Conservation (phyloP, 768 basidiomycete species). For the Porpolomopsis calyptriformis region DNA sequence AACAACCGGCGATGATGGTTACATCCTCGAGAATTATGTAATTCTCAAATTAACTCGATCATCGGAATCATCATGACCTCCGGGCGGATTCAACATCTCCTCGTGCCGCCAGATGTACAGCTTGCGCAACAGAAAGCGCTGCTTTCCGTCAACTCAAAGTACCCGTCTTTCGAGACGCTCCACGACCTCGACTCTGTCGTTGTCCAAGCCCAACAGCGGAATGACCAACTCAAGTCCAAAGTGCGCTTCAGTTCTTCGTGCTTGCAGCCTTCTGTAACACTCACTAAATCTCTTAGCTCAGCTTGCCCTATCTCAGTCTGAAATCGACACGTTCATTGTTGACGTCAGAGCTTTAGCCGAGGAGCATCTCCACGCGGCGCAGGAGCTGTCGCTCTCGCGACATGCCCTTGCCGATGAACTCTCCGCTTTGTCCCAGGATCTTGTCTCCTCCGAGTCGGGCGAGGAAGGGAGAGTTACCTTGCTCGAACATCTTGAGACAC, state of each 20-base stretch:
- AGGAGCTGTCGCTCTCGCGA: slow-evolving; percentile 64
- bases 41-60: too few relatives aligned
- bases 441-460: slow-evolving; percentile 46
- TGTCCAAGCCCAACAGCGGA: slow-evolving; percentile 28
- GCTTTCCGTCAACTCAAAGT: slow-evolving; percentile 34
- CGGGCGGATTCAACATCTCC: too few relatives aligned
- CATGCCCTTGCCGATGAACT: slow-evolving; percentile 75
- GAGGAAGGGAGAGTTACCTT: slow-evolving; percentile 48
- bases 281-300: slow-evolving; percentile 40
- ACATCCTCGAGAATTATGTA: too few relatives aligned
- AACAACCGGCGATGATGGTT: too few relatives aligned
- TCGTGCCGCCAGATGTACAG: too few relatives aligned
- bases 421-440: slow-evolving; percentile 49
- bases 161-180: slow-evolving; percentile 41
- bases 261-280: slow-evolving; percentile 13
- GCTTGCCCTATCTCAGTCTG: slow-evolving; percentile 44
- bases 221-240: slow-evolving; percentile 31
- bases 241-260: slow-evolving; percentile 27
- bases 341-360: slow-evolving; percentile 38
- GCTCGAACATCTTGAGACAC: slow-evolving; percentile 69
- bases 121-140: slow-evolving; percentile 26
- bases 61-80: too few relatives aligned
- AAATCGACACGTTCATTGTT: slow-evolving; percentile 36
- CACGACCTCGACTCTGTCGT: slow-evolving; percentile 35
- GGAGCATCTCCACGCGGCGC: slow-evolving; percentile 48